Base-by-base conservation (phyloP, 2,329 filamentous ascomycete species). In the Zymoseptoria tritici region DNA sequence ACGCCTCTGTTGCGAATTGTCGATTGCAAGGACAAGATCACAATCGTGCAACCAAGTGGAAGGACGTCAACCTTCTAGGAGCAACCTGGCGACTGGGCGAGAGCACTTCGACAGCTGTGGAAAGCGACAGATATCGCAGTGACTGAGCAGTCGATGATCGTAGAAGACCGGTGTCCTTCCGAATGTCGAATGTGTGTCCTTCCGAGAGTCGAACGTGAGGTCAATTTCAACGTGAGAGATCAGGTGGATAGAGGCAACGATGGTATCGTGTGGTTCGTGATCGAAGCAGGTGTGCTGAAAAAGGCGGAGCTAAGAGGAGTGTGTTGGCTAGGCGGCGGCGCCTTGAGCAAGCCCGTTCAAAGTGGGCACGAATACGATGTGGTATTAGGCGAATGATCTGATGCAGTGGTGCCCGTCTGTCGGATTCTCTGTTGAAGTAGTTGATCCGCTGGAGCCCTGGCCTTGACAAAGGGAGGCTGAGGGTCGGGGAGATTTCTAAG, bases 351-450 rank as follows among this genome's bases (percentile, higher is more conserved):
- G 52, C 42, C 52, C 60, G 54, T 46, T 46, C 36, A 46, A 46
- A 46, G 58, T 52, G 42, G 51, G 62, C 58, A 58, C 57, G n/a
- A n/a, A n/a, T n/a, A n/a, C n/a, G 62, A 58, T 62, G 52, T 58
- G 62, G 60, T 60, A 53, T 57, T 56, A 49, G 42, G 29, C 59
- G 42, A 58, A 53, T 57, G 57, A 59, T 55, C 63, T 58, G 26
- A 29, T 29, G 26, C 26, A 29, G 26, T 29, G 56, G 61, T 56
- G 52, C 64, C 57, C 49, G 46, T 56, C 57, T 61, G 60, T 63
- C 62, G 64, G 62, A 61, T 64, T 53, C 50, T n/a, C 50, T 61
- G 62, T 56, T 64, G 62, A 62, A 62, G 60, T 62, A 64, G 50
- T 57, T 64, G 64, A 60, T 46, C 13, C 13, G 13, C 36, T n/a